Evolutionary conservation across 2,329 filamentous ascomycete species (phyloP), one percentile per base, ranked within the genome.

Genomic region (Coniochaeta sp.): DNA sequence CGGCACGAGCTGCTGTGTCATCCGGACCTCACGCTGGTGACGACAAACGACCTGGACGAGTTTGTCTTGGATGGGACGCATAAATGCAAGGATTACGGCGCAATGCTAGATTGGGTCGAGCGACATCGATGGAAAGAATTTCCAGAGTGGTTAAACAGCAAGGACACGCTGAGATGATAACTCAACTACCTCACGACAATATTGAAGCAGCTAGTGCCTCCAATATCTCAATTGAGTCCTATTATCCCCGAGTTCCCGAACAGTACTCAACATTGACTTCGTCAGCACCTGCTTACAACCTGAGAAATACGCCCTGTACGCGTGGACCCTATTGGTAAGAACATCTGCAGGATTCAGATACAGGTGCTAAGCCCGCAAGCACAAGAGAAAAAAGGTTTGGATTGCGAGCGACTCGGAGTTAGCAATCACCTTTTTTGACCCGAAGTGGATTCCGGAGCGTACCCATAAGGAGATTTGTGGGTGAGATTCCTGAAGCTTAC

Each of bases 111-210:
- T 2, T 60, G 65, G 64, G 62, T 64, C 57, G 38, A 64, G 58
- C 59, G 61, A 40, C 65, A 65, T 62, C 59, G 60, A 7, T 61
- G 61, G 63, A 62, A 14, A 50, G 59, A 60, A 26, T 60, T 63
- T 14, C 60, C 61, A 1, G 58, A 61, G 52, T 65, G 43, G 33
- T 26, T 43, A 43, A 58, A 26, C 26, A 50, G 22, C 7, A 19
- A 50, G 28, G 44, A 50, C 44, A 28, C 11, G 6, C 22, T 28
- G 44, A 26, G 11, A 26, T 12, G 28, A 12, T 28, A 22, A 43
- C n/a, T 12, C 6, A 12, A 38, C 16, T 38, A 12, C n/a, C n/a
- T 38, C 34, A 38, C 4, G 16, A 38, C 16, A 12, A 14, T 31
- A 12, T 38, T 14, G 34, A 38, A 38, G 34, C 6, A 44, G 6